Percentiles rank a stretch among this genome's conserved stretches.
phyloP scores from a whole-genome alignment of 2,329 filamentous ascomycete species.

The Exophiala dermatitidis region DNA sequence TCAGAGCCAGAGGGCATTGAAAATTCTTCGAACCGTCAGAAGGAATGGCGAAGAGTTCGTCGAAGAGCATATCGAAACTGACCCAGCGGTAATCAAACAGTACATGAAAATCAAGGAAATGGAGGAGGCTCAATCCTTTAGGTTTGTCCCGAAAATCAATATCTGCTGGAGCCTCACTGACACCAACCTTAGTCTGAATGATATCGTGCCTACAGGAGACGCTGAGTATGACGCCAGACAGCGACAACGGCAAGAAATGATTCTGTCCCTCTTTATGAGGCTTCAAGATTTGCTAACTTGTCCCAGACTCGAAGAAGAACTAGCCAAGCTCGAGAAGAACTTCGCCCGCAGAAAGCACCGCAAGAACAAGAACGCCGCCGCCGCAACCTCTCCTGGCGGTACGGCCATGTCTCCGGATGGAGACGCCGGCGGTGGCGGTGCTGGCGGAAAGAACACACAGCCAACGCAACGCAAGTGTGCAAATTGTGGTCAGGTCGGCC shows the following conservation, averaged over 20 bases:
- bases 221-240: constrained; percentile 58
- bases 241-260: constrained; percentile 45
- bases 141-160: constrained; percentile 46
- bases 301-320: constrained; percentile 45
- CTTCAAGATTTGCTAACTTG: constrained; percentile 25
- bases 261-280: not conserved
- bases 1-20: constrained; percentile 47
- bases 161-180: constrained; percentile 2
- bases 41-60: constrained; percentile 57
- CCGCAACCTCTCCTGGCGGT: constrained; percentile 23
- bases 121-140: constrained; percentile 63
- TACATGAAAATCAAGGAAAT: constrained; percentile 74
- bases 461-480: constrained; percentile 78
- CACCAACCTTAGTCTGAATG: constrained; percentile 12
- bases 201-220: constrained; percentile 55
- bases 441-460: constrained; percentile 58
- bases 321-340: constrained; percentile 66
- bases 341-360: constrained; percentile 60
- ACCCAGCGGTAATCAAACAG: constrained; percentile 79
- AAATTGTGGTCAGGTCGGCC: constrained; percentile 91
- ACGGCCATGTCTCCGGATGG: constrained; percentile 39
- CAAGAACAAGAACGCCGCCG: constrained; percentile 29
- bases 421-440: constrained; percentile 33
- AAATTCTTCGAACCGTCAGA: constrained; percentile 61
- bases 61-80: constrained; percentile 56